A percentile compares a stretch with the other conserved stretches of the same genome.
Evolutionary conservation across 768 basidiomycete species (phyloP).

Genomic region (Grammothele lineata): DNA sequence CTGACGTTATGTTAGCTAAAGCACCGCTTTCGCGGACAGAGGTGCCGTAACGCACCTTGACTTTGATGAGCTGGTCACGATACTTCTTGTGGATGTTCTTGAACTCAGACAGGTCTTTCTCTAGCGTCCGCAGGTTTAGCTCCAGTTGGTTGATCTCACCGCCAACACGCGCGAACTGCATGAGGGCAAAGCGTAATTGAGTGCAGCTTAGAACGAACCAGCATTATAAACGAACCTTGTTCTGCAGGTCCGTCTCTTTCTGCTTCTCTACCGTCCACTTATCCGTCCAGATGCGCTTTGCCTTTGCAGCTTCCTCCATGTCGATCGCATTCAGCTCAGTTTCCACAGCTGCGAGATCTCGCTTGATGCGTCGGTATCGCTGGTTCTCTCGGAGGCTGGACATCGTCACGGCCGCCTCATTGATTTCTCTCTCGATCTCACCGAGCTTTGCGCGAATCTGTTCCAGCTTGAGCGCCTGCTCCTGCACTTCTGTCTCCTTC

Average conservation of each 20-base stretch:
- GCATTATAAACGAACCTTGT: constrained; percentile 43
- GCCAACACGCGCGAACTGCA: constrained; percentile 71
- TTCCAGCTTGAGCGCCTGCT: constrained; percentile 38
- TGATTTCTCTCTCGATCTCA: constrained; percentile 72
- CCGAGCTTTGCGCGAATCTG: constrained; percentile 41
- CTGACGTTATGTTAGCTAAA: too few relatives aligned
- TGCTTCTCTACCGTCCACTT: constrained; percentile 70
- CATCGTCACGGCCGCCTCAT: constrained; percentile 63
- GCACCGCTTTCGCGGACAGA: too few relatives aligned
- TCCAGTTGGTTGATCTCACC: constrained; percentile 79
- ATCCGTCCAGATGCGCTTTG: constrained; percentile 79
- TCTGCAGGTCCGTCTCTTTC: constrained; percentile 67
- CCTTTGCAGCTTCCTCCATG: constrained; percentile 82
- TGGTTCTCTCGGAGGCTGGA: constrained; percentile 82
- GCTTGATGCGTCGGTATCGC: constrained; percentile 62
- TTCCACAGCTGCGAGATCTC: constrained; percentile 64
- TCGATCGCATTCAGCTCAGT: constrained; percentile 71
- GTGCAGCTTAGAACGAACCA: too few relatives aligned
- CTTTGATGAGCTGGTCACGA: constrained; percentile 87
- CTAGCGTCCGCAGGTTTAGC: constrained; percentile 58
- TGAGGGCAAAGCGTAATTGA: too few relatives aligned
- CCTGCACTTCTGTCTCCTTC: constrained; percentile 41
- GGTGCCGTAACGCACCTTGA: constrained; percentile 82
- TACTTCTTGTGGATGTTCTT: constrained; percentile 84
- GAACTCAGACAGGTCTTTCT: constrained; percentile 78